Conservation (phyloP, 169 alveolate species). For the Plasmodium blacklocki region DNA sequence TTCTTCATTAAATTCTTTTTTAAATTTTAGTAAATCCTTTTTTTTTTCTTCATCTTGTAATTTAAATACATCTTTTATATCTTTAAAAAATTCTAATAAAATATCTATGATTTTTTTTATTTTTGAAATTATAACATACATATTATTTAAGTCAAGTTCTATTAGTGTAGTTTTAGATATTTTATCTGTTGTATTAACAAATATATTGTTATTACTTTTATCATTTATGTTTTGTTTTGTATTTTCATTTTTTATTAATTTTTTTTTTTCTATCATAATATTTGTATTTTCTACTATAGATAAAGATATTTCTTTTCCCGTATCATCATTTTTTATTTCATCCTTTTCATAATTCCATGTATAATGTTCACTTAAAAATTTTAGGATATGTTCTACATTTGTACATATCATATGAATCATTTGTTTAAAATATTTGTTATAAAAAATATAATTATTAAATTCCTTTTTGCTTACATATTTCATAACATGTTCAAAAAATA, state of each 20-base stretch:
- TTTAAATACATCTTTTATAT: conserved; percentile 15
- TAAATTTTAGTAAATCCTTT: conserved; percentile 9
- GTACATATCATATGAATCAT: conserved; percentile 48
- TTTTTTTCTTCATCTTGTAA: not conserved
- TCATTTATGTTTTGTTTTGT: not conserved
- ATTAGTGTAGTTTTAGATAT: not conserved
- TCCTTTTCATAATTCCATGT: not conserved
- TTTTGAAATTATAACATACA: conserved; percentile 42
- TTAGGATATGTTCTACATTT: conserved; percentile 36
- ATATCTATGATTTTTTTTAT: conserved; percentile 46
- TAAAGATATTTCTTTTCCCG: not conserved
- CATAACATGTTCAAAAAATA: conserved; percentile 56
- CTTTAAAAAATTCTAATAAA: conserved; percentile 65
- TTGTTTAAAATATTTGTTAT: not conserved
- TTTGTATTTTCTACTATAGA: not conserved
- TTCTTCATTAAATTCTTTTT: conserved; percentile 17
- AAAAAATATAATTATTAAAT: not conserved
- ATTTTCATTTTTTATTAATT: not conserved
- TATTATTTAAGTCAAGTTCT: conserved; percentile 22
- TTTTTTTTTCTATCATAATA: no score
- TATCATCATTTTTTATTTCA: not conserved
- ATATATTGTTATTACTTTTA: not conserved
- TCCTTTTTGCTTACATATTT: conserved; percentile 8
- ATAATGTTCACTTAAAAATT: conserved; percentile 16
- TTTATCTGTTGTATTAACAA: not conserved